Evolutionary conservation across 139 green algal species (phyloP), one percentile per base, ranked within the genome.

Genomic region (Klebsormidium nitens): DNA sequence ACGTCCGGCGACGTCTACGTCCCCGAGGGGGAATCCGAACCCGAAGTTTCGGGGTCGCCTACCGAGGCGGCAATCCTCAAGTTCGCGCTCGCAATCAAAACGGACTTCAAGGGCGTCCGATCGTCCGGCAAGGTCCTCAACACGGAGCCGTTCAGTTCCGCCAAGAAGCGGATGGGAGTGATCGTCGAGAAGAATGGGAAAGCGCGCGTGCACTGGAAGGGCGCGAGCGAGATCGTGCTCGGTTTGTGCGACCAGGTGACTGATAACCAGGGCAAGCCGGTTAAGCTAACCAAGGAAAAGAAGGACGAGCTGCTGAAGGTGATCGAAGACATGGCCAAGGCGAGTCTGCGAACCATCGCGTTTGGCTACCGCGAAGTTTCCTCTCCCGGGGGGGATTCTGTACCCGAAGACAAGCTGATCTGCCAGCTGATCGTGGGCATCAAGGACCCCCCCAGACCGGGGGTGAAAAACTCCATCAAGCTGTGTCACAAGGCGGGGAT

Each of bases 31-130:
- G n/a, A n/a, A n/a, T n/a, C n/a, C n/a, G n/a, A n/a, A n/a, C n/a
- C n/a, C n/a, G 85, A 87, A 8, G 93, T 93, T 78, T 84, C 93
- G 34, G 93, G 92, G 76, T 97, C 94, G 75, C 80, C 90, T 50
- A 98, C 93, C 5, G 93, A 98, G 85, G 93, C 89, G 66, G 92
- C 93, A 40, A 77, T 98, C 76, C 84, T 98, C 36, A 73, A 91
- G 64, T 73, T 97, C 80, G 48, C 87, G 36, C 72, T 79, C 19
- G 75, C 75, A 29, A 93, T 92, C 86, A 86, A 82, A 35, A 52
- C 74, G 31, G 67, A 87, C 60, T 96, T 94, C 79, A 60, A 71
- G 31, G 42, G 61, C 6, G 14, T 89, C 64, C 76, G 81, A 36
- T 55, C 66, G 38, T n/a, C 38, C 28, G 32, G 77, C 28, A 32